Conservation (phyloP, 352 stramenopile species). For the Elongisporangium prolatum region DNA sequence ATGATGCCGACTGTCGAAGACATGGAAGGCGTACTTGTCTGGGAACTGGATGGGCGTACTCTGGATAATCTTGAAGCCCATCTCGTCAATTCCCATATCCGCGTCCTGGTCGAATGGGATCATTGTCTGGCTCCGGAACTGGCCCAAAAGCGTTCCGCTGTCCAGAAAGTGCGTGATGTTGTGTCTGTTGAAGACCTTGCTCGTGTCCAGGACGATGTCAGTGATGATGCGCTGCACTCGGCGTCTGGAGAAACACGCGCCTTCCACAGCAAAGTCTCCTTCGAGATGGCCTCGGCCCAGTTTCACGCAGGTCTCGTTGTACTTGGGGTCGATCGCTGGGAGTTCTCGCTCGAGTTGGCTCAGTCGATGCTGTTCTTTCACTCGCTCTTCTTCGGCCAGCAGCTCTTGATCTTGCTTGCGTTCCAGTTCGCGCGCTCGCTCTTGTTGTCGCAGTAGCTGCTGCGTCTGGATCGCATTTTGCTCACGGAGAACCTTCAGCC, state of each 20-base stretch:
- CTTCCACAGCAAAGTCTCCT: neutral
- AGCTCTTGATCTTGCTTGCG: neutral
- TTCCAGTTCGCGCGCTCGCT: neutral
- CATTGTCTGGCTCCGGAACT: conserved; percentile 10
- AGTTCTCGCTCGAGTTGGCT: neutral
- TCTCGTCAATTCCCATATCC: conserved; percentile 17
- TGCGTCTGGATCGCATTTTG: neutral
- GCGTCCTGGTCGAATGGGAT: conserved; percentile 26
- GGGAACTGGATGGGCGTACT: conserved; percentile 11
- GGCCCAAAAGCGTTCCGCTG: conserved; percentile 20
- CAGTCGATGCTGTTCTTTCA: neutral
- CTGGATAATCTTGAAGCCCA: conserved; percentile 10
- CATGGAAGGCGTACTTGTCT: conserved; percentile 12
- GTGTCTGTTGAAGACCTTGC: conserved; percentile 11
- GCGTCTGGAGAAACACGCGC: neutral
- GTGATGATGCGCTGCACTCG: conserved; percentile 16
- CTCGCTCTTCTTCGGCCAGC: neutral
- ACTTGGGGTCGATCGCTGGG: neutral
- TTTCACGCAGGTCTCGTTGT: neutral
- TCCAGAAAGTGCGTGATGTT: conserved; percentile 26
- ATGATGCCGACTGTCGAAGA: conserved; percentile 15
- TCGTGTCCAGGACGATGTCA: conserved; percentile 15
- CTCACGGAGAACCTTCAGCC: neutral
- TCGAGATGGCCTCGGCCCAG: neutral
- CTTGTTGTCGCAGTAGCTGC: neutral